A percentile compares a stretch with the other conserved stretches of the same genome.
Evolutionary conservation across 805 yeast genomes (phyloP).

Genomic region (Ogataea minuta): DNA sequence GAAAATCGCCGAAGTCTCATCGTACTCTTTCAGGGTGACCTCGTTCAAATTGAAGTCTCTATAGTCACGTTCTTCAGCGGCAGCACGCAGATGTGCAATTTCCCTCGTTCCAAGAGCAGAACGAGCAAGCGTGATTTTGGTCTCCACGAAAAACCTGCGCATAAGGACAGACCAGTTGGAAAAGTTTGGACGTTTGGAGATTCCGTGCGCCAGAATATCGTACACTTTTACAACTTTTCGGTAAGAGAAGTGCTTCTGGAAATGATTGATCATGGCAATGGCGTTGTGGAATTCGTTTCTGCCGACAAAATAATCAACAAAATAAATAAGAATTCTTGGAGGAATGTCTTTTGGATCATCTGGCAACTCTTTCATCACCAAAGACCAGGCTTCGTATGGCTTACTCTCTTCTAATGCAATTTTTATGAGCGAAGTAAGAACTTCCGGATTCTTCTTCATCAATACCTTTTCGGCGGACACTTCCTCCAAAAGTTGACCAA

Average conservation of each 20-base stretch:
- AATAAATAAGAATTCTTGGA: conserved; percentile 8
- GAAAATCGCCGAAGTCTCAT: conserved; percentile 8
- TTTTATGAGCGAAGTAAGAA: conserved; percentile 14
- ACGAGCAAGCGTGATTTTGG: conserved; percentile 7
- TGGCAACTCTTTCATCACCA: conserved; percentile 5
- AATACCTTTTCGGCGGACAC: background rate
- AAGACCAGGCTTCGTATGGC: conserved; percentile 16
- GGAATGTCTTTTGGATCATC: conserved; percentile 4
- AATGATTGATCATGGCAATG: conserved; percentile 23
- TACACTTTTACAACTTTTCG: conserved; percentile 19
- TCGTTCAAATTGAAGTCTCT: conserved; percentile 7
- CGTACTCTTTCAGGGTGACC: conserved; percentile 14
- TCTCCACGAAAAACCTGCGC: conserved; percentile 22
- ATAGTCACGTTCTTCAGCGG: conserved; percentile 13
- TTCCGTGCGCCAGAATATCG: conserved; percentile 10
- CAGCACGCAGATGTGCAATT: background rate
- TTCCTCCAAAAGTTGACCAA: conserved; percentile 7
- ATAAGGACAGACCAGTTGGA: conserved; percentile 22
- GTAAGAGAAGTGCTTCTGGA: conserved; percentile 7
- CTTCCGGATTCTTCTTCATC: conserved; percentile 3
- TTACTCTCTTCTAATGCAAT: conserved; percentile 11
- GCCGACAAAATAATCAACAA: conserved; percentile 19
- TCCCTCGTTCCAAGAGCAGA: conserved; percentile 5
- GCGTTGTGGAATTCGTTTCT: conserved; percentile 20
- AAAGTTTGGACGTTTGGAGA: conserved; percentile 13